Conservation (phyloP, 495 filamentous ascomycete genomes). For the Viridothelium virens region DNA sequence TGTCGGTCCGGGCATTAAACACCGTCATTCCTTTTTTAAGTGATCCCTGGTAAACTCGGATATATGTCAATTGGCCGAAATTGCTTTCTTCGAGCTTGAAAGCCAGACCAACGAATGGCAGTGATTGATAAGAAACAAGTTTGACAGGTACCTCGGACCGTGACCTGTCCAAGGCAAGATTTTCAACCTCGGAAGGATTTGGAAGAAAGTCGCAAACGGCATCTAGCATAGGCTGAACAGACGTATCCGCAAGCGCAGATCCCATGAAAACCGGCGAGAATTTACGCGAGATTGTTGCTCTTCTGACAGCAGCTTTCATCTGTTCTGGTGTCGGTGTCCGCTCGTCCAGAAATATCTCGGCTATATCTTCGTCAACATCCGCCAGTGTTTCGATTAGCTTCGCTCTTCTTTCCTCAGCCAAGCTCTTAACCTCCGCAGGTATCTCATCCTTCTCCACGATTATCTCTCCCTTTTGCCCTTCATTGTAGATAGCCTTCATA, state of each 20-base stretch:
- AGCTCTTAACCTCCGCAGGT: constrained; percentile 62
- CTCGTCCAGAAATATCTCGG: constrained; percentile 91
- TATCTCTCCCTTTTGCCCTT: constrained; percentile 65
- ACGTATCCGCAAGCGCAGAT: constrained; percentile 88
- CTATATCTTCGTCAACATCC: constrained; percentile 97
- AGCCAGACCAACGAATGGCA: constrained; percentile 90
- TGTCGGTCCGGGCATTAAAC: constrained; percentile 86
- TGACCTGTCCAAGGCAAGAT: constrained; percentile 76
- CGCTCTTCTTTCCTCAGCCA: constrained; percentile 70
- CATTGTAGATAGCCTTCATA: constrained; percentile 91
- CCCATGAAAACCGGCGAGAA: constrained; percentile 97
- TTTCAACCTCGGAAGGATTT: constrained; percentile 84
- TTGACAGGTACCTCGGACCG: constrained; percentile 71
- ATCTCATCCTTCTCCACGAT: constrained; percentile 71
- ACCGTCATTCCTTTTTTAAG: constrained; percentile 82
- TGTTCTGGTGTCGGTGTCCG: constrained; percentile 64
- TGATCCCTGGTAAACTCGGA: constrained; percentile 94
- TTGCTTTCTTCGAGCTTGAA: constrained; percentile 99
- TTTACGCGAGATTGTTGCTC: constrained; percentile 78
- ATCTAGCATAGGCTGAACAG: constrained; percentile 93
- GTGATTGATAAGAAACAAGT: constrained; percentile 82
- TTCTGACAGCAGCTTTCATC: constrained; percentile 82
- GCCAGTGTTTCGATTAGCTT: constrained; percentile 91
- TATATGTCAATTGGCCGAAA: constrained; percentile 96
- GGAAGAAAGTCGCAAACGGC: constrained; percentile 94